Evolutionary conservation across 2,329 filamentous ascomycete genomes (phyloP).

Genomic region (Myotisia sp.): DNA sequence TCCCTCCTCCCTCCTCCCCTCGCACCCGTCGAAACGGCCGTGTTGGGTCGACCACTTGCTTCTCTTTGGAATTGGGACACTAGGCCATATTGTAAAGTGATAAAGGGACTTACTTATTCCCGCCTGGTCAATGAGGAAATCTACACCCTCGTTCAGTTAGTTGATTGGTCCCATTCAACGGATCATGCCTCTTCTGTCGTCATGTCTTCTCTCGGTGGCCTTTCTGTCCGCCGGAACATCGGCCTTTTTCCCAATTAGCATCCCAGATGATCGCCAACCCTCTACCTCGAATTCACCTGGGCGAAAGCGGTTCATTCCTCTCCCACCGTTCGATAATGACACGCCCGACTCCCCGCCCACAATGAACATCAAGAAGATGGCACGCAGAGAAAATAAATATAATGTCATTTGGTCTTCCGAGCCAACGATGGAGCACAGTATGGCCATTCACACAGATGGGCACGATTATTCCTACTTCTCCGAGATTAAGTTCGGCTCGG

Average conservation of each 20-base stretch:
- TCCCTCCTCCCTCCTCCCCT: neutral
- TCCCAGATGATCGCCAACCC: slow-evolving; percentile 3
- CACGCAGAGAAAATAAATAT: slow-evolving; percentile 35
- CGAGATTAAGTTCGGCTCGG: slow-evolving; percentile 35
- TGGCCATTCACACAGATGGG: slow-evolving; percentile 41
- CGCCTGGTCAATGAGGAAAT: slow-evolving; percentile 2
- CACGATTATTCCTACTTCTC: slow-evolving; percentile 42
- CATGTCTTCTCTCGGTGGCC: slow-evolving; percentile 22
- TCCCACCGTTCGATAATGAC: slow-evolving; percentile 8
- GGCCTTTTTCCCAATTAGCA: slow-evolving; percentile 32
- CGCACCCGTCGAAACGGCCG: neutral
- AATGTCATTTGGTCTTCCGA: slow-evolving; percentile 28
- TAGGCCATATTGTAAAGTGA: too few relatives aligned
- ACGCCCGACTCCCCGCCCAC: slow-evolving; percentile 15
- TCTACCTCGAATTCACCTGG: slow-evolving; percentile 12
- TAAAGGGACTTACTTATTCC: too few relatives aligned
- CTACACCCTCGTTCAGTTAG: slow-evolving; percentile 4
- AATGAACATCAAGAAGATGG: slow-evolving; percentile 26
- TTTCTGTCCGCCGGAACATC: slow-evolving; percentile 22
- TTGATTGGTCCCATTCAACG: slow-evolving; percentile 2
- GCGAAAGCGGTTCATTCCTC: slow-evolving; percentile 9
- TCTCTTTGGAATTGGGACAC: too few relatives aligned
- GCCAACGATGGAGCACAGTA: slow-evolving; percentile 32
- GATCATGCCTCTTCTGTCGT: slow-evolving; percentile 25
- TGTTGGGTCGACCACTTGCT: too few relatives aligned